Conservation (phyloP, 768 basidiomycete species). For the Mycena galopus region DNA sequence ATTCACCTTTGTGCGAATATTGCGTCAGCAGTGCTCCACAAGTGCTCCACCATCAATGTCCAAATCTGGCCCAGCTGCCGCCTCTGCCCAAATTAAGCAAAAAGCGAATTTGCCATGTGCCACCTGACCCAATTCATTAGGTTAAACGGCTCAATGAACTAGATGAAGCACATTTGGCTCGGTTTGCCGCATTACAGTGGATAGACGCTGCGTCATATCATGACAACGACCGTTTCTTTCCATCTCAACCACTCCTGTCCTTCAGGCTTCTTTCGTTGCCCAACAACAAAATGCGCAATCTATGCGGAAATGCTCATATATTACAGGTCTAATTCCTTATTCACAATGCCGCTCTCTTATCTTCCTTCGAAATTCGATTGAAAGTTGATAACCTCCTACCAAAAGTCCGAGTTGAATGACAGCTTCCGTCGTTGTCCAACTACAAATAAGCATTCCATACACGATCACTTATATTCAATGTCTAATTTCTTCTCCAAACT, state of each 20-base stretch:
- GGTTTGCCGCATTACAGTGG: not conserved
- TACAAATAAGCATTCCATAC: no score
- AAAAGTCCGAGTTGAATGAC: no score
- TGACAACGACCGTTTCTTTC: not conserved
- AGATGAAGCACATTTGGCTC: not conserved
- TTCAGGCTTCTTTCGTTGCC: not conserved
- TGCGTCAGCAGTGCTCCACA: no score
- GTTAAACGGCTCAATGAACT: not conserved
- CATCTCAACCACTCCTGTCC: not conserved
- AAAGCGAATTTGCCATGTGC: not conserved
- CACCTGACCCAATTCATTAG: not conserved
- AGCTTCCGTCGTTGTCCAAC: no score
- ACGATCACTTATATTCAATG: no score
- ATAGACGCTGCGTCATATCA: not conserved
- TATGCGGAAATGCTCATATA: not conserved
- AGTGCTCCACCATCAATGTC: not conserved
- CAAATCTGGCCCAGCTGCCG: conserved; percentile 10
- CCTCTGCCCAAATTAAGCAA: conserved; percentile 19
- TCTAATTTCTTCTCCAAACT: no score
- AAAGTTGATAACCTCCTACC: no score
- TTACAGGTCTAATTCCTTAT: not conserved
- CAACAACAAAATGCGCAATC: not conserved
- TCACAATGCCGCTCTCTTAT: not conserved
- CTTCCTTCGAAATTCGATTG: not conserved
- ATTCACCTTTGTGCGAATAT: no score